Evolutionary conservation across 1,284 basidiomycete genomes (phyloP), one percentile per base, ranked within the genome.

Genomic region (Naganishia albida): DNA sequence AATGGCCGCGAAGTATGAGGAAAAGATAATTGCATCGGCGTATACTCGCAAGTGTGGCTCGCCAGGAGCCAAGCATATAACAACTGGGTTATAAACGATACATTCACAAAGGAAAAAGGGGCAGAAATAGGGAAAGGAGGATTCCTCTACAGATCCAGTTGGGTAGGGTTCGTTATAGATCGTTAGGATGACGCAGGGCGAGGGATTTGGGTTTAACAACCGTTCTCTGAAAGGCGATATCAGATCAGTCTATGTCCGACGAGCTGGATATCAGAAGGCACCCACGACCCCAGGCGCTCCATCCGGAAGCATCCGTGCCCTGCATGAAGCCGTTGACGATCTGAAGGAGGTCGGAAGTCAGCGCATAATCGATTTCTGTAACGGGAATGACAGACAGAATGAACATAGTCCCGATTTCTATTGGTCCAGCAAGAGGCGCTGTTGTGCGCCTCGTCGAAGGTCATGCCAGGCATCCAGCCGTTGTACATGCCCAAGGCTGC

Each of bases 291-390:
- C 40, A 59, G 15, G 26, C 56, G 16, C 20, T 49, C 56, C 56
- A 59, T 13, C 20, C 15, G 18, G 56, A 59, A 25, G 56, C 44
- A 39, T 59, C 56, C 8, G 20, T 20, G 42, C 56, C 56, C 75
- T 85, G 85, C 67, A 86, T 72, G 88, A 89, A 93, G 34, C 89
- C 91, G 73, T 93, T 93, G 72, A 89, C 74, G 72, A 86, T 84
- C 16, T 77, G 91, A 7, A 23, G 46, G 10, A 48, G 12, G 46
- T 20, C 16, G 42, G 16, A 44, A 44, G 34, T 34, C 4, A 34
- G 34, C 34, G 34, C 10, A 34, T 6, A 10, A 10, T 34, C 34
- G 10, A 4, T 34, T 10, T 4, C 6, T 6, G 34, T 10, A 34
- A 6, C 34, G 34, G 6, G 10, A 10, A 34, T 34, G n/a, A 34